Evolutionary conservation across 2,329 filamentous ascomycete species (phyloP).

Genomic region (Tetracladium maxilliforme): DNA sequence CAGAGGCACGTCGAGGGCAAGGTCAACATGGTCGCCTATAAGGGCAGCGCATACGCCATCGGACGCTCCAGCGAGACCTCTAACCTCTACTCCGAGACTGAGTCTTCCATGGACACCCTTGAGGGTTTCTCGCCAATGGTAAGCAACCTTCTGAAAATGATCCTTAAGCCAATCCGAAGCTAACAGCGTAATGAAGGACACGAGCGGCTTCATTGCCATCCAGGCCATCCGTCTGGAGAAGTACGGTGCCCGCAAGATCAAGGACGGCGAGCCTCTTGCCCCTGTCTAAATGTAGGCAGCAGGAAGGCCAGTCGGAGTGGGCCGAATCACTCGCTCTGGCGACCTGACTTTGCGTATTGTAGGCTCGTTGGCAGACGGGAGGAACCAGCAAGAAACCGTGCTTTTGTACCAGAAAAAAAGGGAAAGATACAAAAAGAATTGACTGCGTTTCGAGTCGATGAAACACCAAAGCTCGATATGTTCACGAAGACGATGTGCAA

Average conservation of each 20-base stretch:
- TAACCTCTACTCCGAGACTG: conserved; percentile 54
- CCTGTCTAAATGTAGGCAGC: no score
- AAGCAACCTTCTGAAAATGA: conserved; percentile 28
- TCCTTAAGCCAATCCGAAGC: conserved; percentile 9
- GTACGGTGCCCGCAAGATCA: conserved; percentile 25
- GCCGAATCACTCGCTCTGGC: no score
- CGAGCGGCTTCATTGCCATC: conserved; percentile 46
- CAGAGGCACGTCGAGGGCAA: conserved; percentile 47
- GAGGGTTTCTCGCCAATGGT: conserved; percentile 52
- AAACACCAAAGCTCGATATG: no score
- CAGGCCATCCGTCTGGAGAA: conserved; percentile 52
- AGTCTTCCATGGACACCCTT: conserved; percentile 57
- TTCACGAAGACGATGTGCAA: no score
- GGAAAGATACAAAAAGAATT: no score
- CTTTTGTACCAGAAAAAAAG: no score
- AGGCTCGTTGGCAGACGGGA: no score
- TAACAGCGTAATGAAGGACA: conserved; percentile 3
- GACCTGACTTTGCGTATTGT: no score
- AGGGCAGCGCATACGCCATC: conserved; percentile 47
- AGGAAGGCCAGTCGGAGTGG: no score
- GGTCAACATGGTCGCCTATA: conserved; percentile 50
- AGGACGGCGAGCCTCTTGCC: conserved; percentile 15
- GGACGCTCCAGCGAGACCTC: conserved; percentile 46
- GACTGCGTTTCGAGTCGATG: no score
- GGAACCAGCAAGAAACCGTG: no score